These are phyloP conservation scores for Exophiala alcalophila DNA, from an alignment of 2,329 filamentous ascomycete species.

Conservation along the genomic window DNA sequence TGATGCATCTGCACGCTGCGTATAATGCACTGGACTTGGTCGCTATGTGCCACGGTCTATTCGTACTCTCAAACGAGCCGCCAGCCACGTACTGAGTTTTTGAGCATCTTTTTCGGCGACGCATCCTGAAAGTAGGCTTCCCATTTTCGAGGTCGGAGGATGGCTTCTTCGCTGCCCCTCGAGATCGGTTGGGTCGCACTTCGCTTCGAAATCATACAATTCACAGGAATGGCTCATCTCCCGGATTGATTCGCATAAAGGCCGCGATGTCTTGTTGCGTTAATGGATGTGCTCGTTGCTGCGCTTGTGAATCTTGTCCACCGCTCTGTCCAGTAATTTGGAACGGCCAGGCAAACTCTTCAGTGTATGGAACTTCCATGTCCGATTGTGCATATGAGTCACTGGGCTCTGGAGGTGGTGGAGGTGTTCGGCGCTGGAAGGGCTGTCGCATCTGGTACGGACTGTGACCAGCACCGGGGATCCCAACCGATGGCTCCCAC, in stretches of 20 bases:
- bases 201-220: background rate
- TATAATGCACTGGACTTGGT: no score
- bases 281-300: constrained; percentile 3
- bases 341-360: constrained; percentile 18
- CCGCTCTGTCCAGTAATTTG: background rate
- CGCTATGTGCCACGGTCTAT: no score
- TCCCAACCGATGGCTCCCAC: constrained; percentile 6
- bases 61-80: no score
- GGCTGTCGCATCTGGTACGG: background rate
- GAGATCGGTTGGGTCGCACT: background rate
- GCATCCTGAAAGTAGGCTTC: no score
- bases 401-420: background rate
- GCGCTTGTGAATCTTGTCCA: constrained; percentile 3
- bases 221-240: constrained; percentile 19
- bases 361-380: constrained; percentile 16
- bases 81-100: no score
- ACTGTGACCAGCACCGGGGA: background rate
- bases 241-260: constrained; percentile 25
- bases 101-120: no score
- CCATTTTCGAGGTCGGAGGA: no score
- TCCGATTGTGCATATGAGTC: constrained; percentile 9
- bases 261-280: constrained; percentile 22
- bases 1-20: no score
- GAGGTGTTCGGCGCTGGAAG: background rate
- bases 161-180: no score